These are phyloP conservation scores for Quercus berberidifolia DNA, from an alignment of 306 rosid species.

Conservation along the genomic window DNA sequence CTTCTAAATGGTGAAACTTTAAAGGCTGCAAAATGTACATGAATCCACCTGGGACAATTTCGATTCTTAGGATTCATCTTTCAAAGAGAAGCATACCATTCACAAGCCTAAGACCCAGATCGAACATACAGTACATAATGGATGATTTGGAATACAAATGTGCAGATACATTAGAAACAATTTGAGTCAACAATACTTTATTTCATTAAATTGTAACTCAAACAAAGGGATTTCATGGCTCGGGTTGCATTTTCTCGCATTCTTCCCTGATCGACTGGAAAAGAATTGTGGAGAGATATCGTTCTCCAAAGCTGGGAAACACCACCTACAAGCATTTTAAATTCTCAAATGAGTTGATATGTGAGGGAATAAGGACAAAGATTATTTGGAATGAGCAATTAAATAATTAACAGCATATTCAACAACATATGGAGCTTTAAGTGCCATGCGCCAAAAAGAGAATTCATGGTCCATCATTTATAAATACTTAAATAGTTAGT, in stretches of 20 bases:
- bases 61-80: neutral
- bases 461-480: neutral
- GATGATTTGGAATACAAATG: neutral
- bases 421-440: neutral
- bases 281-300: slow-evolving; percentile 73
- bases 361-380: neutral
- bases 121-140: neutral
- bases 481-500: neutral
- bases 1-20: neutral
- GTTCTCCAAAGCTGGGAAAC: slow-evolving; percentile 88
- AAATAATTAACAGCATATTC: neutral
- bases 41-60: neutral
- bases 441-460: neutral
- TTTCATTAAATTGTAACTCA: too few species aligned
- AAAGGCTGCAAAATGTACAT: neutral
- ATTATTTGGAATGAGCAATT: neutral
- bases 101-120: neutral
- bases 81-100: neutral
- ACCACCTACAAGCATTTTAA: slow-evolving; percentile 57
- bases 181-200: neutral
- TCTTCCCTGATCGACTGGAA: slow-evolving; percentile 93
- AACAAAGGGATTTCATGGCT: slow-evolving; percentile 43
- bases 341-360: neutral
- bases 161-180: neutral
- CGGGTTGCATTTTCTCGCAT: slow-evolving; percentile 90